Base-by-base conservation (phyloP, 768 basidiomycete species). In the Termitomyces sp. region DNA sequence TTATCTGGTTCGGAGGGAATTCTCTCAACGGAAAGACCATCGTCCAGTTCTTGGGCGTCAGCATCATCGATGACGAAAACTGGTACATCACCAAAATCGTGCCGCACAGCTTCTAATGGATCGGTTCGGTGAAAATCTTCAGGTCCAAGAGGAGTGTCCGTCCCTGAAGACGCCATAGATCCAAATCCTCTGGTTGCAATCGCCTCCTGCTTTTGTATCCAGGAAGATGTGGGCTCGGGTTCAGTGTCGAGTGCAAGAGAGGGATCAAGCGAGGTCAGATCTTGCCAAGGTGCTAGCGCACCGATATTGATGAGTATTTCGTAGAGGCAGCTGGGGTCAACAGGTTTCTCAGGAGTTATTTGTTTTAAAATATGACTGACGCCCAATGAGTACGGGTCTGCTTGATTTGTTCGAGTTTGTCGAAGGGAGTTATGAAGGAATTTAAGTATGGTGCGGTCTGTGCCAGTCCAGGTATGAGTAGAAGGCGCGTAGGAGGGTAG, bases 41-140 rank as follows among this genome's bases (percentile, higher is more conserved):
- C 97, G 68, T 99, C 97, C 22, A 98, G 80, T 67, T 99, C 97
- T 65, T 88, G 73, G 0, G 97, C 95, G 7, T 65, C 68, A 0
- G 77, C 62, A 59, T 93, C 91, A 66, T 99, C 97, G 55, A 99
- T 86, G 20, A 95, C 88, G 69, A 88, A 98, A 5, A 93, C 91
- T 0, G 83, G 84, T 61, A 88, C 67, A 59, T 87, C 67, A 26
- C 91, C 93, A 71, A 94, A 96, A 69, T 98, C 95, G 67, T 91
- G 89, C 3, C 95, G 88, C 5, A 93, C 69, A 22, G 81, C 72
- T 27, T 87, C 88, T 52, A 88, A 76, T 0, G 82, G 79, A 66
- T 97, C 94, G 2, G 68, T 64, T 1, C 76, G 66, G 59, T 88
- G 81, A 18, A 91, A 79, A 59, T 91, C 89, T 60, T 87, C 79